phyloP scores from a whole-genome alignment of 805 yeast species.

The Sugiyamaella lignohabitans region DNA sequence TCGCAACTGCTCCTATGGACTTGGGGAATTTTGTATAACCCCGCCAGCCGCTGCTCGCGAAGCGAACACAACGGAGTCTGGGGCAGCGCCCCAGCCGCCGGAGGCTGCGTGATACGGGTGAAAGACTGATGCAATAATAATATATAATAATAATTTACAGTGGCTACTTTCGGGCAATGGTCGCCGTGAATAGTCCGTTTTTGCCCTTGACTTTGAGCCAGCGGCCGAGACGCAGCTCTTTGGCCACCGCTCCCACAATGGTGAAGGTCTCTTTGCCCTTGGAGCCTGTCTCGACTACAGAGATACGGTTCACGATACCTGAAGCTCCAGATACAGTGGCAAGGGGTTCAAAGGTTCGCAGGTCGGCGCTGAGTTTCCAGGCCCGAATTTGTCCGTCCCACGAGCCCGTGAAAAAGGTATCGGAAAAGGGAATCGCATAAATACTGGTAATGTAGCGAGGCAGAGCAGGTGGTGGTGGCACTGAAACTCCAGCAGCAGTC shows the following conservation, averaged over 20 bases:
- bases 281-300: conserved; percentile 20
- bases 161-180: neutral
- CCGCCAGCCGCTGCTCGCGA: no score
- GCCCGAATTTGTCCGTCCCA: conserved; percentile 71
- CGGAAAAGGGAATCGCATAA: conserved; percentile 76
- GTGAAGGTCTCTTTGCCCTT: conserved; percentile 44
- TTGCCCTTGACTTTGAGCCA: conserved; percentile 65
- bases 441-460: conserved; percentile 86
- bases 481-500: conserved; percentile 27
- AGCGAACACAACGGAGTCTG: neutral
- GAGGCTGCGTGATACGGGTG: neutral
- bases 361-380: conserved; percentile 67
- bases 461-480: conserved; percentile 50
- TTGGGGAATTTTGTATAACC: no score
- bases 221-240: conserved; percentile 85
- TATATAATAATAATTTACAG: neutral
- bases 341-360: conserved; percentile 53
- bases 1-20: no score
- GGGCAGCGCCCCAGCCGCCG: neutral
- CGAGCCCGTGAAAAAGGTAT: conserved; percentile 82
- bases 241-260: conserved; percentile 57
- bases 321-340: conserved; percentile 53
- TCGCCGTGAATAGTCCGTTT: conserved; percentile 55
- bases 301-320: conserved; percentile 46
- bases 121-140: neutral